A percentile compares a stretch with the other conserved stretches of the same genome.
Evolutionary conservation across 1,139 yeast species (phyloP).

Genomic region (Pichia sp.): DNA sequence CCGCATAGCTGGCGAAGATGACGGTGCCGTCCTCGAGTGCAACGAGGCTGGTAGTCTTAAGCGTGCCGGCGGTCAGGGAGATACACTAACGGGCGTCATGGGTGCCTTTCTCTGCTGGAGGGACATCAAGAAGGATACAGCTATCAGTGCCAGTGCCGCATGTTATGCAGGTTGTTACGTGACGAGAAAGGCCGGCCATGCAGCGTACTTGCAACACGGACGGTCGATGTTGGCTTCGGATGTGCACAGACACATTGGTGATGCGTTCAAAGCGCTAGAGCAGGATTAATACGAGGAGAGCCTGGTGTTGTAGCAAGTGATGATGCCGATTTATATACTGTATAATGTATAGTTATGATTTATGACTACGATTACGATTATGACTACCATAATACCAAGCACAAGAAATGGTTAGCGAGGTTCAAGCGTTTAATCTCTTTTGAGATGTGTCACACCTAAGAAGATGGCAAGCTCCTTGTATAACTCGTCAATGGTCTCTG

Average conservation of each 20-base stretch:
- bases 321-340: too few relatives aligned
- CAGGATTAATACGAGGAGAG: too few relatives aligned
- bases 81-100: conserved; percentile 64
- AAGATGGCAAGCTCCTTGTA: conserved; percentile 55
- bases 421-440: too few relatives aligned
- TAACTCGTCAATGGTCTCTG: conserved; percentile 41
- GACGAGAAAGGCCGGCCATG: conserved; percentile 57
- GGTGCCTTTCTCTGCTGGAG: conserved; percentile 66
- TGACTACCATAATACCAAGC: too few relatives aligned
- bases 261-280: too few relatives aligned
- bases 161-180: conserved; percentile 67
- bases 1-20: conserved; percentile 45
- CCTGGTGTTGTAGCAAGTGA: too few relatives aligned
- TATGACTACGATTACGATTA: too few relatives aligned
- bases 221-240: conserved; percentile 85
- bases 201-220: conserved; percentile 60
- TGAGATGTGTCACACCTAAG: conserved; percentile 54
- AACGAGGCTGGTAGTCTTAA: conserved; percentile 55
- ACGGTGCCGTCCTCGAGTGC: conserved; percentile 33
- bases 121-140: too few relatives aligned
- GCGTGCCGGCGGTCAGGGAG: conserved; percentile 89
- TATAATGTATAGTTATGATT: too few relatives aligned
- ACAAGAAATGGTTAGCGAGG: too few relatives aligned
- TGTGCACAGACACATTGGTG: conserved; percentile 60
- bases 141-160: too few relatives aligned